Evolutionary conservation across 73 alveolate species (phyloP).

Genomic region (Breviolum minutum): DNA sequence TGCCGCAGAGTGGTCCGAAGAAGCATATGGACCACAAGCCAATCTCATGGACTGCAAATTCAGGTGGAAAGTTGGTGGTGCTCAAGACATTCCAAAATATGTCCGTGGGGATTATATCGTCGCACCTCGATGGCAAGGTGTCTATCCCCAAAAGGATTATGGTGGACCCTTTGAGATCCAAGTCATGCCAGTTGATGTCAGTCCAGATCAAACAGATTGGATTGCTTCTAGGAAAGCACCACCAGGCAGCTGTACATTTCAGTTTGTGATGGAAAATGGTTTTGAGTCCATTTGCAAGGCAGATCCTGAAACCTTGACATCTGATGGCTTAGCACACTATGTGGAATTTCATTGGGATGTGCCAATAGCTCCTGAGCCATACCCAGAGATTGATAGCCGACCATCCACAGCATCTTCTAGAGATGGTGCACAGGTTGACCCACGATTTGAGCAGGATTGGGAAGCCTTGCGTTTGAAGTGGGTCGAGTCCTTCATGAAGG

Average conservation of each 20-base stretch:
- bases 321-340: slow-evolving; percentile 87
- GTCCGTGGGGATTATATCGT: slow-evolving; percentile 93
- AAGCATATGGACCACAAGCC: slow-evolving; percentile 92
- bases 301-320: slow-evolving; percentile 72
- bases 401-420: slow-evolving; percentile 89
- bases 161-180: slow-evolving; percentile 94
- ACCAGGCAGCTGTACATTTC: slow-evolving; percentile 82
- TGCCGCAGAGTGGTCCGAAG: slow-evolving; percentile 85
- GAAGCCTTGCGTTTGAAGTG: slow-evolving; percentile 54
- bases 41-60: slow-evolving; percentile 92
- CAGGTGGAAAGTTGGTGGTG: slow-evolving; percentile 89
- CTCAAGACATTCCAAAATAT: slow-evolving; percentile 82
- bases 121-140: slow-evolving; percentile 95
- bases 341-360: slow-evolving; percentile 34
- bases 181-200: slow-evolving; percentile 70
- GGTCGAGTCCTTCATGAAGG: slow-evolving; percentile 95
- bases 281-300: slow-evolving; percentile 87
- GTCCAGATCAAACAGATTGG: slow-evolving; percentile 73
- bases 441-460: slow-evolving; percentile 89
- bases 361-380: slow-evolving; percentile 94
- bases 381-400: slow-evolving; percentile 91
- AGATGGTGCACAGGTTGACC: slow-evolving; percentile 94
- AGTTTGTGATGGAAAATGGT: slow-evolving; percentile 74
- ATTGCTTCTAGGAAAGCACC: slow-evolving; percentile 89
- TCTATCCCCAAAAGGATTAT: slow-evolving; percentile 83